A percentile compares a stretch with the other conserved stretches of the same genome.
phyloP scores from a whole-genome alignment of 2,329 filamentous ascomycete genomes.

The Salinomyces thailandicus region DNA sequence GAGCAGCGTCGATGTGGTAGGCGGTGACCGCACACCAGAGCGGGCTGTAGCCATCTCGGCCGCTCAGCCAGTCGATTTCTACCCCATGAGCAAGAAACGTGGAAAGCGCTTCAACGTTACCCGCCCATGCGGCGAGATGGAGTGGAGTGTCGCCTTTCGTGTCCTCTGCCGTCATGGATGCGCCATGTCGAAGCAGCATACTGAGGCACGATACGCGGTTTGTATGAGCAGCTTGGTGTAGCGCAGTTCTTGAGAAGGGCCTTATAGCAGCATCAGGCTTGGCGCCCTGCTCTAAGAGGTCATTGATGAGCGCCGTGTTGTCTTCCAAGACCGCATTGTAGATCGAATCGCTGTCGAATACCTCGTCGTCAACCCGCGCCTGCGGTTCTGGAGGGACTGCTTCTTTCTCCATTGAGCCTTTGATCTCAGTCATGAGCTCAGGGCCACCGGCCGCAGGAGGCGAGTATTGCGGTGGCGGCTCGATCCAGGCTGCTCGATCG shows the following conservation, averaged over 20 bases:
- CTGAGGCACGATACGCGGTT: conserved; percentile 14
- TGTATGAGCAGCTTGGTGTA: conserved; percentile 21
- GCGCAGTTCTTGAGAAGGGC: conserved; percentile 18
- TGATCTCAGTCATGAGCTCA: neutral
- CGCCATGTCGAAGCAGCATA: conserved; percentile 14
- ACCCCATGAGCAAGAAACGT: conserved; percentile 16
- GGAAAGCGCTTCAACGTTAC: conserved; percentile 18
- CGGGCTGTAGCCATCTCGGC: conserved; percentile 21
- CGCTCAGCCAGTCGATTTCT: conserved; percentile 19
- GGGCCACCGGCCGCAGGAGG: conserved; percentile 9
- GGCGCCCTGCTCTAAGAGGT: conserved; percentile 11
- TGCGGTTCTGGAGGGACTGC: conserved; percentile 5
- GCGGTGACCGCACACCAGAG: conserved; percentile 22
- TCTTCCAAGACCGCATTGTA: conserved; percentile 17
- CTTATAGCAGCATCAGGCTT: conserved; percentile 12
- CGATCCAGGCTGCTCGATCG: conserved; percentile 17
- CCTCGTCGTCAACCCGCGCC: conserved; percentile 6
- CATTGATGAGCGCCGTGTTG: conserved; percentile 9
- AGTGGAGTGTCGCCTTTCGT: conserved; percentile 20
- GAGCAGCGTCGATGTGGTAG: conserved; percentile 17
- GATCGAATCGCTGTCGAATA: conserved; percentile 11
- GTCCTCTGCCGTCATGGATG: conserved; percentile 16
- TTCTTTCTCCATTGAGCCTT: conserved; percentile 7
- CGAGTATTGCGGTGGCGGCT: conserved; percentile 22
- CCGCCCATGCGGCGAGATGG: conserved; percentile 21